These are phyloP conservation scores for Penicillium verhagenii DNA, from an alignment of 495 filamentous ascomycete genomes.

Conservation along the genomic window DNA sequence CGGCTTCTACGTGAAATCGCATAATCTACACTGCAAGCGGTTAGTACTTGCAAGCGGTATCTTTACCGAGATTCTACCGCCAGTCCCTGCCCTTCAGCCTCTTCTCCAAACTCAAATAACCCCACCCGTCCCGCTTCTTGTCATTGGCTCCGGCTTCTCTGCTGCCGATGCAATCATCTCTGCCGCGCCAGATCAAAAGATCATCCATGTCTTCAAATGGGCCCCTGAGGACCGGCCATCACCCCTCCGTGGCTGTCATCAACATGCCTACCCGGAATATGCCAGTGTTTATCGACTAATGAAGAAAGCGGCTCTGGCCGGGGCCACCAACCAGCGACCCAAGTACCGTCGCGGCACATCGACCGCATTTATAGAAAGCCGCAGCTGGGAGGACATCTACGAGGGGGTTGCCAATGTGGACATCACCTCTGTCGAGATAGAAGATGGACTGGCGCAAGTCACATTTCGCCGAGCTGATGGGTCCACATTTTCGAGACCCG, in stretches of 20 bases:
- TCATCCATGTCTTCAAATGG: conserved; percentile 66
- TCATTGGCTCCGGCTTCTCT: conserved; percentile 65
- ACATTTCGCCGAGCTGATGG: conserved; percentile 50
- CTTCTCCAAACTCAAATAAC: conserved; percentile 28
- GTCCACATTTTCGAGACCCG: conserved; percentile 39
- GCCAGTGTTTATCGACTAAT: conserved; percentile 62
- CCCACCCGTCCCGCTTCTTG: conserved; percentile 42
- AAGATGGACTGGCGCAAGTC: conserved; percentile 36
- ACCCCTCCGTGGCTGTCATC: conserved; percentile 60
- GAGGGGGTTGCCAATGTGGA: conserved; percentile 60
- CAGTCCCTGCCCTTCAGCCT: conserved; percentile 48
- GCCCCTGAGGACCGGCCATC: conserved; percentile 54
- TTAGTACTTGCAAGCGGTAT: conserved; percentile 65
- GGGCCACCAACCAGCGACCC: conserved; percentile 14
- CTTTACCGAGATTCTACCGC: conserved; percentile 56
- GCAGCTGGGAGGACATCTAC: conserved; percentile 53
- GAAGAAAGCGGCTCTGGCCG: conserved; percentile 50
- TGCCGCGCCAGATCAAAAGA: conserved; percentile 46
- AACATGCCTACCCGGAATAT: conserved; percentile 66
- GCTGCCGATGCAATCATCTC: conserved; percentile 64
- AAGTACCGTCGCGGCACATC: conserved; percentile 38
- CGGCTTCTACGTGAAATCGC: conserved; percentile 55
- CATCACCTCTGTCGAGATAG: conserved; percentile 41
- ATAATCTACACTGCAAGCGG: conserved; percentile 56
- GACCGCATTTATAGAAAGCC: conserved; percentile 43